A percentile compares a stretch with the other conserved stretches of the same genome.
Evolutionary conservation across 148 eudicot species (phyloP).

Genomic region (Fagopyrum esculentum): DNA sequence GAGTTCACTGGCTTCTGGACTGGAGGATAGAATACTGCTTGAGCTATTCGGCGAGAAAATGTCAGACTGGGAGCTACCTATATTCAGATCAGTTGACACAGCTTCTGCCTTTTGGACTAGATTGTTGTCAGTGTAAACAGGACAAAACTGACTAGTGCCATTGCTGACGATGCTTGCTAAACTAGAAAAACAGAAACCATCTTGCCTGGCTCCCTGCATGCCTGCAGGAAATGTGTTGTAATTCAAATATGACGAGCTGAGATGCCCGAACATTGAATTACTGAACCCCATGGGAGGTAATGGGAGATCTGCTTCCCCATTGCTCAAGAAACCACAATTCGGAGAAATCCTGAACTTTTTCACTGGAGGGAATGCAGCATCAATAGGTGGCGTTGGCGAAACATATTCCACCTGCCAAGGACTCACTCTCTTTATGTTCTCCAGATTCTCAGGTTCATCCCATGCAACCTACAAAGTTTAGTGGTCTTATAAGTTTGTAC

Average conservation of each 20-base stretch:
- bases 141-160: constrained; percentile 15
- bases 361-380: constrained; percentile 24
- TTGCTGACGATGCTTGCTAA: constrained; percentile 25
- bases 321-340: constrained; percentile 23
- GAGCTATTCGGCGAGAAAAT: constrained; percentile 50
- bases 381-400: constrained; percentile 27
- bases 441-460: constrained; percentile 56
- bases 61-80: constrained; percentile 32
- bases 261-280: constrained; percentile 33
- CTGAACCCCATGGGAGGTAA: constrained; percentile 21
- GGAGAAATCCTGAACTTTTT: constrained; percentile 33
- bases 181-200: constrained; percentile 22
- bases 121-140: constrained; percentile 16
- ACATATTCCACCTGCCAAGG: constrained; percentile 71
- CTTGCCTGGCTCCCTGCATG: constrained; percentile 99
- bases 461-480: constrained; percentile 37
- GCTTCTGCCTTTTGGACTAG: constrained; percentile 18
- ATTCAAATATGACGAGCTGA: constrained; percentile 27
- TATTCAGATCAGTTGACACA: constrained; percentile 40
- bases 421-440: constrained; percentile 44
- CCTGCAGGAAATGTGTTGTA: constrained; percentile 50
- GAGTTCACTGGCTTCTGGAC: constrained; percentile 18
- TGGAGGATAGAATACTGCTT: constrained; percentile 37
- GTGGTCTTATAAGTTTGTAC: neutral
- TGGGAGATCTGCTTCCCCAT: constrained; percentile 31